phyloP scores from a whole-genome alignment of 495 filamentous ascomycete genomes.

The Aspergillus diversus region DNA sequence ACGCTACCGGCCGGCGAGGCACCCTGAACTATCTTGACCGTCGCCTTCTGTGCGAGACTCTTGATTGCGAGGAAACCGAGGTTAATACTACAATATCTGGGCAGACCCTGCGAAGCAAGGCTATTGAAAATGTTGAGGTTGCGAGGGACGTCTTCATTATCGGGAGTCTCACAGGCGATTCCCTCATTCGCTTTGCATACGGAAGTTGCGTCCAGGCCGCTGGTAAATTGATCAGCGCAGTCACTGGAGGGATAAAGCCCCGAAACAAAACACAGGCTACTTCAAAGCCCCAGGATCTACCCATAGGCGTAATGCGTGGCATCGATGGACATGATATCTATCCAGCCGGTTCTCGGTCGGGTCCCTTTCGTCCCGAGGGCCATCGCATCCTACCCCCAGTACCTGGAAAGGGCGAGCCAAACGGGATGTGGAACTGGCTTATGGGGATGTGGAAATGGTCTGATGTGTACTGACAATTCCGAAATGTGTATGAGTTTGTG shows the following conservation, averaged over 20 bases:
- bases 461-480: constrained; percentile 8
- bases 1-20: constrained; percentile 65
- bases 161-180: constrained; percentile 67
- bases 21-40: constrained; percentile 57
- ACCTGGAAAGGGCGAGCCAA: constrained; percentile 14
- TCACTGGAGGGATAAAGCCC: constrained; percentile 22
- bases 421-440: constrained; percentile 16
- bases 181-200: constrained; percentile 65
- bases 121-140: constrained; percentile 58
- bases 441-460: constrained; percentile 13
- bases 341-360: constrained; percentile 11
- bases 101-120: constrained; percentile 59
- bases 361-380: neutral
- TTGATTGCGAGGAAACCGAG: constrained; percentile 34
- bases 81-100: constrained; percentile 50
- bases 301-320: constrained; percentile 44
- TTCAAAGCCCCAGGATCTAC: constrained; percentile 27
- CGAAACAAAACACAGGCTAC: constrained; percentile 22
- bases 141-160: constrained; percentile 60
- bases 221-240: constrained; percentile 50
- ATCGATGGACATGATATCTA: constrained; percentile 47
- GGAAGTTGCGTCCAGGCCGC: constrained; percentile 65
- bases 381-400: neutral
- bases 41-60: constrained; percentile 54
- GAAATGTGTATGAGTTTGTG: constrained; percentile 5